Conservation (phyloP, 768 basidiomycete species). For the Suillus luteus region DNA sequence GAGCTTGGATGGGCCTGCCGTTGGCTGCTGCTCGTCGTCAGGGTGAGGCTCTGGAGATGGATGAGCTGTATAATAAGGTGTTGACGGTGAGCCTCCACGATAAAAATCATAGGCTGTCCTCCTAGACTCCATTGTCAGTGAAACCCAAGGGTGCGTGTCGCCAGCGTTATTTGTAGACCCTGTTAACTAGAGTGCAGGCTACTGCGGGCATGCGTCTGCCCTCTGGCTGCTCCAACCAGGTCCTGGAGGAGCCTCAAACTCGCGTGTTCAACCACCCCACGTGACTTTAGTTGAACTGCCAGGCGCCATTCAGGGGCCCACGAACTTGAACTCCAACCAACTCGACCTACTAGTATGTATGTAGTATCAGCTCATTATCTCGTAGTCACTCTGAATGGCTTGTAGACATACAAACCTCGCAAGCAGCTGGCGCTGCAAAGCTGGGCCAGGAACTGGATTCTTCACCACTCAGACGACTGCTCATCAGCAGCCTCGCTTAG, state of each 20-base stretch:
- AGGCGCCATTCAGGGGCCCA: background rate
- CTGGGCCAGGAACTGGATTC: no score
- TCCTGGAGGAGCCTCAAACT: background rate
- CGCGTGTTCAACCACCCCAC: background rate
- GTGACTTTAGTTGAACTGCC: background rate
- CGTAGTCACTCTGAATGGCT: no score
- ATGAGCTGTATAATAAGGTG: slow-evolving; percentile 36
- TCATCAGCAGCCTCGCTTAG: background rate
- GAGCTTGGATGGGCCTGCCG: background rate
- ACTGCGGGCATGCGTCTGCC: slow-evolving; percentile 4
- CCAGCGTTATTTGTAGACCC: background rate
- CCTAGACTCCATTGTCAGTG: background rate
- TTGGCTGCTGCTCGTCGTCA: background rate
- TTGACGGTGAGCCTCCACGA: slow-evolving; percentile 12
- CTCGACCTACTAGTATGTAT: no score
- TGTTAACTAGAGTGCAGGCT: background rate
- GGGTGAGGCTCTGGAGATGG: slow-evolving; percentile 32
- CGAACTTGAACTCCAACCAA: no score
- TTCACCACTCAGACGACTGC: background rate
- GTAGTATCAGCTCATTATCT: background rate
- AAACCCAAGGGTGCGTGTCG: background rate
- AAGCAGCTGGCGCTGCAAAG: no score
- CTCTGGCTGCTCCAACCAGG: background rate
- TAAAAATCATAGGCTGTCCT: background rate
- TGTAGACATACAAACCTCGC: no score